These are phyloP conservation scores for Capsella rubella DNA, from an alignment of 441 rosid species.

Conservation along the genomic window DNA sequence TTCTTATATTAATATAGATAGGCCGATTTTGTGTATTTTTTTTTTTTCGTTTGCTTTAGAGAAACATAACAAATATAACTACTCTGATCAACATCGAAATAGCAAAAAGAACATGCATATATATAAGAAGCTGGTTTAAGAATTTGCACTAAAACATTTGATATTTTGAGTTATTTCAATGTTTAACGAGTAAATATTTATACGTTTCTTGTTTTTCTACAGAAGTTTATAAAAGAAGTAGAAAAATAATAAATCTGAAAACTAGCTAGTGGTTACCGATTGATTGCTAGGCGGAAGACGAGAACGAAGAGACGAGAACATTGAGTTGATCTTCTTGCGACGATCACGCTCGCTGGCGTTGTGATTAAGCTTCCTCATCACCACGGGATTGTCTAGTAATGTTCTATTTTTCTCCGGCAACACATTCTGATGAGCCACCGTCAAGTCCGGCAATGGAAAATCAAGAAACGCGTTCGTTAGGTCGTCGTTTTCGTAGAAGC, in stretches of 20 bases:
- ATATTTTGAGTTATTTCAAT: conserved; percentile 35
- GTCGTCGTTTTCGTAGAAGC: conserved; percentile 16
- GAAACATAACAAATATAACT: background rate
- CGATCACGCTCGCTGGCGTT: conserved; percentile 75
- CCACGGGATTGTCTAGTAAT: background rate
- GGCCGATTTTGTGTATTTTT: background rate
- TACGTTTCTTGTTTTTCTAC: background rate
- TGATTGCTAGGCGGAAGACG: conserved; percentile 59
- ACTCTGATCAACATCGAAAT: background rate
- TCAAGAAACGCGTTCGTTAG: conserved; percentile 30
- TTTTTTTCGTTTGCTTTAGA: background rate
- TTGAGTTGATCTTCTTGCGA: conserved; percentile 63
- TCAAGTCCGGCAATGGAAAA: conserved; percentile 40
- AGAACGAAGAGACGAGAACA: conserved; percentile 69
- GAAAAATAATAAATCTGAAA: background rate
- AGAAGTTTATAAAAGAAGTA: background rate
- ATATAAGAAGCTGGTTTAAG: background rate
- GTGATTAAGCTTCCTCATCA: conserved; percentile 63
- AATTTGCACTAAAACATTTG: background rate
- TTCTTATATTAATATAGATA: background rate
- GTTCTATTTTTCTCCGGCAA: conserved; percentile 14
- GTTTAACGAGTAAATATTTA: too few relatives aligned
- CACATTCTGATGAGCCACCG: conserved; percentile 37
- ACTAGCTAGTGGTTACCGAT: conserved; percentile 23
- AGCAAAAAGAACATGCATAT: background rate